Base-by-base conservation (phyloP, 2,329 filamentous ascomycete genomes). In the Aspergillus proliferans region DNA sequence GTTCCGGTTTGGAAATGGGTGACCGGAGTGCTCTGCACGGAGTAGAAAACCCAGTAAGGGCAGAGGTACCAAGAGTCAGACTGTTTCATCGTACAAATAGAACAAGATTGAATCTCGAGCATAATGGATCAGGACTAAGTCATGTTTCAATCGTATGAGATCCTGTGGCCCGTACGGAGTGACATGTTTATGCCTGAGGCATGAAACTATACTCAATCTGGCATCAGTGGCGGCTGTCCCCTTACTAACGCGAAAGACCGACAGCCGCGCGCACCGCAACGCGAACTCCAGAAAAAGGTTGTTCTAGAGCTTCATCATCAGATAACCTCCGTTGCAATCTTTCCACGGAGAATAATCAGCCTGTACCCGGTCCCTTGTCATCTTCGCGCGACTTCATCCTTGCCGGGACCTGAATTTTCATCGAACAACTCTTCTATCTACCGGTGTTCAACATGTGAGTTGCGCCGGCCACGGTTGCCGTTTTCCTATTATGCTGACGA, bases 381-480 rank as follows among this genome's bases (percentile, higher is more conserved):
- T 39, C 9, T 10, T 38, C n/a, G 14, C 1, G n/a, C n/a, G n/a
- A 18, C 34, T 38, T 38, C 14, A 38, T 38, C 34, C 34, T n/a
- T 30, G 7, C 26, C 26, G 26, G 34, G 34, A 18, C 15, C 34
- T 6, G n/a, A 18, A 21, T 40, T 21, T 12, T 19, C 10, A 40
- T 19, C 19, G 10, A 19, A 42, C 21, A 49, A 14, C 26, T 36
- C 21, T 30, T 41, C 42, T 47, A 30, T 30, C 26, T 9, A 28
- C 19, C 5, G 22, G 59, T 56, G 51, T 53, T 50, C 64, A 64
- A 51, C 47, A 69, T 69, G 66, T 69, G 57, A 60, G 63, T 48
- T 6, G 26, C 47, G 46, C 34, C 40, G 47, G 28, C 28, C 40
- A 22, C 39, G 30, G 33, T 33, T 38, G 21, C 19, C 45, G 18